Conservation (phyloP, 305 asterid species). For the Solanum hybrid region DNA sequence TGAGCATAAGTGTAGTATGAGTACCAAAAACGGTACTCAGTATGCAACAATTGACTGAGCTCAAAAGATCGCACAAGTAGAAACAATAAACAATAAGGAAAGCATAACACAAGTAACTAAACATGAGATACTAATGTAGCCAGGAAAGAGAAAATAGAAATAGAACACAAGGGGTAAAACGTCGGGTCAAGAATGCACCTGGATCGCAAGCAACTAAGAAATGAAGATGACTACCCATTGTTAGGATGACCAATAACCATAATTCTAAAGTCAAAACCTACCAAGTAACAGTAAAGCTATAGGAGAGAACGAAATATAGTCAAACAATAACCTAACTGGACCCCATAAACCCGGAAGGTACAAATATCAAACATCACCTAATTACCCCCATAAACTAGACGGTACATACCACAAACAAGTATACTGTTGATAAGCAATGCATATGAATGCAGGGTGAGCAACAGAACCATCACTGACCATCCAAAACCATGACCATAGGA, state of each 20-base stretch:
- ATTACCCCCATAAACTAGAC: too few relatives aligned
- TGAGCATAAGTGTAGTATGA: too few relatives aligned
- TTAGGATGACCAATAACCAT: not conserved
- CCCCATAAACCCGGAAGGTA: not conserved
- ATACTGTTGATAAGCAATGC: not conserved
- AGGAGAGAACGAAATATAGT: not conserved
- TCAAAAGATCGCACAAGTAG: too few relatives aligned
- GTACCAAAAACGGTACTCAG: too few relatives aligned
- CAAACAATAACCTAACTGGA: not conserved
- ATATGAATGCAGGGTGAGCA: not conserved
- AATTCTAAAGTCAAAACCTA: not conserved
- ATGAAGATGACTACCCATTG: not conserved
- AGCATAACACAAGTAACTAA: too few relatives aligned
- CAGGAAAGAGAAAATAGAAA: too few relatives aligned
- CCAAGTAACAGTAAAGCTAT: not conserved
- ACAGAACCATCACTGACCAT: not conserved
- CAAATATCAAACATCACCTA: not conserved
- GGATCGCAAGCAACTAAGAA: not conserved
- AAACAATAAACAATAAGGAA: too few relatives aligned
- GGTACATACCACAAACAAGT: not conserved
- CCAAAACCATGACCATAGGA: not conserved
- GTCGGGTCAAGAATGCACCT: too few relatives aligned
- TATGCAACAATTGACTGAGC: too few relatives aligned
- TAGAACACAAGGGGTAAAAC: too few relatives aligned
- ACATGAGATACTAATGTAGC: too few relatives aligned